Conservation (phyloP, 495 filamentous ascomycete genomes). For the Aspergillus homomorphus region DNA sequence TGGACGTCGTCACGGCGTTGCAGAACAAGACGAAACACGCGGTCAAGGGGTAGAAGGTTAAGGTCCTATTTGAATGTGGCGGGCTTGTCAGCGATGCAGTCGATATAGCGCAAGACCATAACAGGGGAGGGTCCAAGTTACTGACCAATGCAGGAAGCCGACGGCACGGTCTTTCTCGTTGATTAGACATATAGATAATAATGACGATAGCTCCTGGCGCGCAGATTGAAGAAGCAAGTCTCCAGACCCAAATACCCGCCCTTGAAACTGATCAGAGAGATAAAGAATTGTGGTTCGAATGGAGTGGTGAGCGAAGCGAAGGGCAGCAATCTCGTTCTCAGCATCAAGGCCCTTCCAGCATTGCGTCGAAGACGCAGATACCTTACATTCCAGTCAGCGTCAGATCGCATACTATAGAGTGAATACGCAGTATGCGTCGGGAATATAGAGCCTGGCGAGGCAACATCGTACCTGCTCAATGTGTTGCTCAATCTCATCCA, state of each 20-base stretch:
- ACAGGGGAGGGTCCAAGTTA: not conserved
- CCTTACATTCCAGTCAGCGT: conserved; percentile 4
- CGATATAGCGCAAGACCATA: not conserved
- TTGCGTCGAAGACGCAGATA: conserved; percentile 8
- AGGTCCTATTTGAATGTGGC: conserved; percentile 12
- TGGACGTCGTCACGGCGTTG: conserved; percentile 18
- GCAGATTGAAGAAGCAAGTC: conserved; percentile 21
- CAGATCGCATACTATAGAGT: not conserved
- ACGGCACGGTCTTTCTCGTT: conserved; percentile 18
- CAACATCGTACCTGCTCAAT: conserved; percentile 15
- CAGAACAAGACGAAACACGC: conserved; percentile 22
- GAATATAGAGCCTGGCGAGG: too few relatives aligned
- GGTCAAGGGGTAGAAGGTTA: conserved; percentile 22
- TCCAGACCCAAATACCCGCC: conserved; percentile 1
- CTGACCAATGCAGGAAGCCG: conserved; percentile 22
- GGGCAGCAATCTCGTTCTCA: conserved; percentile 19
- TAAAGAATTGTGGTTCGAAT: conserved; percentile 21
- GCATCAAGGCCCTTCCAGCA: conserved; percentile 26
- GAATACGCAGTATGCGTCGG: too few relatives aligned
- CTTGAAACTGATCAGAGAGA: conserved; percentile 9
- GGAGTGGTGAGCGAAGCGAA: conserved; percentile 24
- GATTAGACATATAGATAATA: conserved; percentile 21
- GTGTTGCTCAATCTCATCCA: conserved; percentile 16
- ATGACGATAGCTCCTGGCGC: conserved; percentile 18
- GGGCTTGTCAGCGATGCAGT: not conserved